Base-by-base conservation (phyloP, 495 filamentous ascomycete species). In the Penicillium angulare region DNA sequence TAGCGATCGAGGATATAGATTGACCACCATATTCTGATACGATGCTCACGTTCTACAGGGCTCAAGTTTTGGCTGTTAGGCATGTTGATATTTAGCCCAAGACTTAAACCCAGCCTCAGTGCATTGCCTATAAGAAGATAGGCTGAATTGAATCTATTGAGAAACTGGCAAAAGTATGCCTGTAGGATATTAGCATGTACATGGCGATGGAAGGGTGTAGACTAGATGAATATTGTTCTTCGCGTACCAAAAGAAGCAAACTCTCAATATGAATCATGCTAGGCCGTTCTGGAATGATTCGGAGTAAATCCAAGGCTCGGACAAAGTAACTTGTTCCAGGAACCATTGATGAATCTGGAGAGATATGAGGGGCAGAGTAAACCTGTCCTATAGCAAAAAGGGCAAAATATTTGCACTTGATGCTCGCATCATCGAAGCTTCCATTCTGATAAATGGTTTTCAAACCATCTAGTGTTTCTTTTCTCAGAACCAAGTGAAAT, bases 1-100 rank as follows among this genome's bases (percentile, higher is more conserved):
- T 68, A 67, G 22, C 68, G 63, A 42, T 72, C 68, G 26, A 74
- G 68, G n/a, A 64, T 61, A 47, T 72, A 74, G 20, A 70, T 64
- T 3, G 68, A 67, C 69, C 69, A 72, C 69, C 69, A 72, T 39
- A 72, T 58, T 6, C 69, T 63, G n/a, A 68, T 47, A 2, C 71
- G 65, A 24, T 72, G 71, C 31, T 74, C 63, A 9, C 68, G 54
- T 46, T 67, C 64, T 9, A 67, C 54, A 5, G 64, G 60, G 43
- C 68, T 60, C 23, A 69, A 57, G 22, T 57, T 51, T 43, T 74
- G 69, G 7, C 60, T 57, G 42, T 66, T 59, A 3, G 69, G 69
- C 15, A 72, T 59, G 32, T 72, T 71, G 42, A 68, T 63, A 53
- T 74, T 70, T 40, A 74, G 41, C 7, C 71, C 69, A n/a, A 68